phyloP scores from a whole-genome alignment of 352 stramenopile genomes.

The Phytophthora macrochlamydospora region DNA sequence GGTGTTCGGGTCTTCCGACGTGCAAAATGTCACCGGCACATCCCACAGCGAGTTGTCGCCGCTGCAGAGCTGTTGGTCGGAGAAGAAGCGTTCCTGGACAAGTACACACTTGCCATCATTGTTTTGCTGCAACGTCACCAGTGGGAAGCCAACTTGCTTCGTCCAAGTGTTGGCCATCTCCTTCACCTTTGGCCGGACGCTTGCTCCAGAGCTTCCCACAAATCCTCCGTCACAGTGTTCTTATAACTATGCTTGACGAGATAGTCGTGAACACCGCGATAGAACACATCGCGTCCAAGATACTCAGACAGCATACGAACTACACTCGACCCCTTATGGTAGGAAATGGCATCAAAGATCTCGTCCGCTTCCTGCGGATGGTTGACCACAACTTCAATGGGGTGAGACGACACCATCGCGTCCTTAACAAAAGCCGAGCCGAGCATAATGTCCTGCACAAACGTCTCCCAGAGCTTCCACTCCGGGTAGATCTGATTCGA shows the following conservation, averaged over 20 bases:
- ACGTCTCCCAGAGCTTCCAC: conserved; percentile 96
- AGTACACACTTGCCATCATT: conserved; percentile 75
- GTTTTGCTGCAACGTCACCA: conserved; percentile 84
- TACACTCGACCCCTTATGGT: conserved; percentile 90
- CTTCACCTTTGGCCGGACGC: conserved; percentile 88
- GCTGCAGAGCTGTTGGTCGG: conserved; percentile 75
- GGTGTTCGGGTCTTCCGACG: conserved; percentile 42
- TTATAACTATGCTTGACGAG: conserved; percentile 93
- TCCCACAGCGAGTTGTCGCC: conserved; percentile 85
- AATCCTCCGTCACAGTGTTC: conserved; percentile 95
- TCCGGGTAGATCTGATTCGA: conserved; percentile 93
- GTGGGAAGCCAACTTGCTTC: conserved; percentile 94
- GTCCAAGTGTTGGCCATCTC: conserved; percentile 95
- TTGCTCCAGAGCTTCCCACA: conserved; percentile 94
- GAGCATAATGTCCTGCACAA: conserved; percentile 80
- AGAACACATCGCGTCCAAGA: conserved; percentile 71
- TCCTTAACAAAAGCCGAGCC: conserved; percentile 92
- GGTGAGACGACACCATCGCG: conserved; percentile 89
- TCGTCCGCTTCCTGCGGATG: conserved; percentile 95
- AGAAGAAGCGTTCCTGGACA: conserved; percentile 94
- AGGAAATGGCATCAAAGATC: conserved; percentile 98
- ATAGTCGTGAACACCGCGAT: conserved; percentile 92
- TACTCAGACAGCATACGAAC: conserved; percentile 81
- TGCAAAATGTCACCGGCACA: conserved; percentile 82
- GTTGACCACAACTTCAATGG: conserved; percentile 95